Conservation (phyloP, 306 rosid species). For the Fragaria iinumae region DNA sequence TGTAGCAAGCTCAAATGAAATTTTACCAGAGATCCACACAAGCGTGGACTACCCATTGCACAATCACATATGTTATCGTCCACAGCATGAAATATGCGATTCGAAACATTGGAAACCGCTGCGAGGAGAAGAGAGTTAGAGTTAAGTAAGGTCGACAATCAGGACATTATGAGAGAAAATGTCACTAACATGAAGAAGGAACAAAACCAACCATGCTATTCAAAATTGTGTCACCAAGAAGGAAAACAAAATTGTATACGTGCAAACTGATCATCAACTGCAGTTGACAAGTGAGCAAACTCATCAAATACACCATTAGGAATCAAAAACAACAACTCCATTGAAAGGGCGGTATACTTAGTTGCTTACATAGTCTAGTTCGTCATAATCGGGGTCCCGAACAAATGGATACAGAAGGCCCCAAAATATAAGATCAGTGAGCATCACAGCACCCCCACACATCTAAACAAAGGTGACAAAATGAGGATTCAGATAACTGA, state of each 20-base stretch:
- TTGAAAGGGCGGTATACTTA: neutral
- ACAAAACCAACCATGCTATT: slow-evolving; percentile 67
- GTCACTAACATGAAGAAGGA: neutral
- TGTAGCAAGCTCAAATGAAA: slow-evolving; percentile 6
- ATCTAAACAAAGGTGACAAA: slow-evolving; percentile 22
- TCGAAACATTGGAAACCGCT: slow-evolving; percentile 88
- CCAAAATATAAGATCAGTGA: slow-evolving; percentile 87
- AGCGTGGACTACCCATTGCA: slow-evolving; percentile 81
- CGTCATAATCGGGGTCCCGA: slow-evolving; percentile 35
- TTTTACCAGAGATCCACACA: slow-evolving; percentile 58
- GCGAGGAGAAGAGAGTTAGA: slow-evolving; percentile 31
- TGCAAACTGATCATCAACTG: slow-evolving; percentile 76
- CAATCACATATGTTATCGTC: slow-evolving; percentile 65
- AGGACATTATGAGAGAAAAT: too few species aligned
- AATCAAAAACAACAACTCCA: neutral
- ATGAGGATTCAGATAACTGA: slow-evolving; percentile 5
- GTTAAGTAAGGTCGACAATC: neutral
- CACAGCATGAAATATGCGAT: slow-evolving; percentile 72
- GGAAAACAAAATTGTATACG: slow-evolving; percentile 67
- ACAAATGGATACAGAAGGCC: slow-evolving; percentile 64
- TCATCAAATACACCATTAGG: neutral
- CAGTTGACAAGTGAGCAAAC: slow-evolving; percentile 24
- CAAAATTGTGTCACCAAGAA: slow-evolving; percentile 71
- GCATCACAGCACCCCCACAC: slow-evolving; percentile 74
- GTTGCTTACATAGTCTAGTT: slow-evolving; percentile 61